Conservation (phyloP, 2,329 filamentous ascomycete species). For the Fusarium liriodendri region DNA sequence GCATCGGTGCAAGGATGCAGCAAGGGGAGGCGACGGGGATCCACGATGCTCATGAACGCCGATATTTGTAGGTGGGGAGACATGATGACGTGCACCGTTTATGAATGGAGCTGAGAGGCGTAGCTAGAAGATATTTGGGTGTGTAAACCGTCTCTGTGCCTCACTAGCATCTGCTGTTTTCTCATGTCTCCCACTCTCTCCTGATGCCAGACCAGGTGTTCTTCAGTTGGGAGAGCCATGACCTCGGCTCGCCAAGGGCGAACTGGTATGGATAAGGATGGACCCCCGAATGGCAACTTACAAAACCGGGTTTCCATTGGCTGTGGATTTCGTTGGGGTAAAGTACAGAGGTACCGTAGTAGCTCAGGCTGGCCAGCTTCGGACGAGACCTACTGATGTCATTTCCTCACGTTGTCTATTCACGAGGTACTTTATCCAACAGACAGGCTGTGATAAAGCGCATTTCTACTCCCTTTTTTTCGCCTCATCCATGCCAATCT, state of each 20-base stretch:
- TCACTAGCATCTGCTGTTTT: neutral
- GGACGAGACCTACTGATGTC: neutral
- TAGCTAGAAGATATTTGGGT: neutral
- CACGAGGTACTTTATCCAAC: constrained; percentile 39
- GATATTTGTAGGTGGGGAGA: constrained; percentile 1
- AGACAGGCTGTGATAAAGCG: constrained; percentile 22
- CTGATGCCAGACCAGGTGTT: constrained; percentile 33
- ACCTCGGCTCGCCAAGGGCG: constrained; percentile 5
- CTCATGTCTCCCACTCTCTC: neutral
- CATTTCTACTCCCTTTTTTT: constrained; percentile 22
- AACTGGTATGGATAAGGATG: constrained; percentile 1
- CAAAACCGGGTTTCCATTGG: neutral
- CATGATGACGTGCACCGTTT: constrained; percentile 12
- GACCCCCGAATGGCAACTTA: neutral
- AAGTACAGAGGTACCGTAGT: neutral
- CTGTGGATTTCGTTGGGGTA: constrained; percentile 2
- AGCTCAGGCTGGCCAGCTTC: neutral
- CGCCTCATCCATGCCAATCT: constrained; percentile 6
- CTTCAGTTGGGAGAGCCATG: neutral
- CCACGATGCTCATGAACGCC: constrained; percentile 19
- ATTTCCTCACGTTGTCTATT: neutral
- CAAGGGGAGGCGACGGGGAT: constrained; percentile 19
- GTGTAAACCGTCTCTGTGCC: neutral
- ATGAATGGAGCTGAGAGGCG: constrained; percentile 1
- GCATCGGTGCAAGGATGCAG: constrained; percentile 19